phyloP scores from a whole-genome alignment of 768 basidiomycete species.

The Suillus brevipes region DNA sequence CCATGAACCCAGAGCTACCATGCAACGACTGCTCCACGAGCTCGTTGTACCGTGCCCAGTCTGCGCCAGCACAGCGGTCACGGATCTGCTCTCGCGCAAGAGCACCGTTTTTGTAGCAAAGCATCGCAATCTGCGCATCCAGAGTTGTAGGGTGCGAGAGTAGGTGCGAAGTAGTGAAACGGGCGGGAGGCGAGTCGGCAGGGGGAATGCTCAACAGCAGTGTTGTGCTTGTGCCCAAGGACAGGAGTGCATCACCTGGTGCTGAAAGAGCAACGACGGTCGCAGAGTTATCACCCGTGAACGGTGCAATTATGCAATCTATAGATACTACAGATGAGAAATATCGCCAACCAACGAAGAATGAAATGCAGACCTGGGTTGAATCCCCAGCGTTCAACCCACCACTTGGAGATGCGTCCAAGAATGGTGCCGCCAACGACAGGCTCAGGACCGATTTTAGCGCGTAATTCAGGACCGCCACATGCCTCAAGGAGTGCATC shows the following conservation, averaged over 20 bases:
- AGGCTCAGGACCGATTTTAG: conserved; percentile 76
- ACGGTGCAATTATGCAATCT: conserved; percentile 81
- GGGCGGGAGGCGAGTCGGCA: conserved; percentile 58
- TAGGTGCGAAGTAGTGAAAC: conserved; percentile 75
- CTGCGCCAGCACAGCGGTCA: conserved; percentile 55
- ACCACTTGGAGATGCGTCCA: conserved; percentile 68
- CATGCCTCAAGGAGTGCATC: conserved; percentile 62
- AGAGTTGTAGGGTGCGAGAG: conserved; percentile 67
- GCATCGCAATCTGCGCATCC: conserved; percentile 79
- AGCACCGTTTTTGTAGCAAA: conserved; percentile 90
- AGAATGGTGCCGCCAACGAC: conserved; percentile 68
- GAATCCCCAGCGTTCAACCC: conserved; percentile 76
- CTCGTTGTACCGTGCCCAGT: conserved; percentile 73
- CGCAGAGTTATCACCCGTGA: conserved; percentile 90
- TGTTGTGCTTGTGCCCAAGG: conserved; percentile 87
- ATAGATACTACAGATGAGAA: not conserved
- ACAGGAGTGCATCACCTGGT: conserved; percentile 81
- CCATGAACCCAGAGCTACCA: conserved; percentile 61
- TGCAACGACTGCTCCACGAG: conserved; percentile 53
- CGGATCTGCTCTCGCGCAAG: conserved; percentile 78
- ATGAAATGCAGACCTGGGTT: conserved; percentile 46
- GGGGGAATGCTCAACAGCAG: conserved; percentile 78
- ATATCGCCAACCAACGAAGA: not conserved
- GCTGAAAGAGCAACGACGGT: conserved; percentile 74
- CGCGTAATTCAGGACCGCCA: conserved; percentile 64